Conservation (phyloP, 441 rosid species). For the Gossypium gossypioides region DNA sequence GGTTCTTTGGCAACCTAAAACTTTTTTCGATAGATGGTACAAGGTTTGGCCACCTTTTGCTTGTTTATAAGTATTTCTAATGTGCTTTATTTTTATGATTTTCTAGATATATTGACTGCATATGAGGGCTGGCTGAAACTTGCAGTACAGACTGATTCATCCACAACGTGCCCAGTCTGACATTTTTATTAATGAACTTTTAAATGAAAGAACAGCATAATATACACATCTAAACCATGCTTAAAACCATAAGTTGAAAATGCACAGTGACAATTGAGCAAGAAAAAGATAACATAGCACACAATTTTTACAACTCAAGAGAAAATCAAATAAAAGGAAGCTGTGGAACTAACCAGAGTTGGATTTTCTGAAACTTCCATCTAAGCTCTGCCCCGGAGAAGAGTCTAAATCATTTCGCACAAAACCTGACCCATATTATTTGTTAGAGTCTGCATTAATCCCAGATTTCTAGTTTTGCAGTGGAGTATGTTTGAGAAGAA, state of each 20-base stretch:
- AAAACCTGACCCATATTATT: constrained; percentile 27
- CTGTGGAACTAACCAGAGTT: constrained; percentile 42
- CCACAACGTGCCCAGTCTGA: background rate
- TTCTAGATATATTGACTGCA: background rate
- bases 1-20: background rate
- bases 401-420: constrained; percentile 29
- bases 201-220: background rate
- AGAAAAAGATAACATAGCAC: background rate
- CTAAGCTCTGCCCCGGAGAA: constrained; percentile 38
- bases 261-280: background rate
- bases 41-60: background rate
- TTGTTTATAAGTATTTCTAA: background rate
- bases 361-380: constrained; percentile 47
- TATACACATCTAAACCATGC: background rate
- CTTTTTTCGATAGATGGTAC: background rate
- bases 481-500: background rate
- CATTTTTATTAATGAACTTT: background rate
- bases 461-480: background rate
- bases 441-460: constrained; percentile 1
- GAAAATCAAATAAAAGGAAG: background rate
- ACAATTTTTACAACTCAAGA: background rate
- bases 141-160: background rate
- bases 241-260: background rate
- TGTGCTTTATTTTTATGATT: background rate
- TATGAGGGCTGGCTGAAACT: background rate